Evolutionary conservation across 1,284 basidiomycete species (phyloP).

Genomic region (Boletus semigastroideus): DNA sequence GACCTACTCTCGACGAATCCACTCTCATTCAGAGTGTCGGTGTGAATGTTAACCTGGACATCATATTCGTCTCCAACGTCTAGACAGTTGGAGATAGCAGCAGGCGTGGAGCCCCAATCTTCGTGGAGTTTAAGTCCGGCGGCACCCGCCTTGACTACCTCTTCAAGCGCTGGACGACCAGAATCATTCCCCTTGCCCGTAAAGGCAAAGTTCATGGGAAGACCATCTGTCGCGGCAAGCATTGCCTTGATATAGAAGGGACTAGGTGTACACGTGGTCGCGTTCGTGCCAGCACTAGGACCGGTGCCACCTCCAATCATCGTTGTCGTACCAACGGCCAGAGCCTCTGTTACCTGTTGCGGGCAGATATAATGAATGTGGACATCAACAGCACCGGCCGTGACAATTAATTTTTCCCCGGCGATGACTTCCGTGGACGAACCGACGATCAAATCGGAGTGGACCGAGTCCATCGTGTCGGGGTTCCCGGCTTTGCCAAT

Average conservation of each 20-base stretch:
- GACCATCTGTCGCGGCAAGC: slow-evolving; percentile 84
- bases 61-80: slow-evolving; percentile 91
- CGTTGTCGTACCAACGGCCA: slow-evolving; percentile 78
- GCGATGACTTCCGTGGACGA: slow-evolving; percentile 93
- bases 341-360: slow-evolving; percentile 78
- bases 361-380: slow-evolving; percentile 96
- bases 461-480: slow-evolving; percentile 86
- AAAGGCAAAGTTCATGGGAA: slow-evolving; percentile 92
- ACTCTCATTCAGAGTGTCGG: slow-evolving; percentile 94
- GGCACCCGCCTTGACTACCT: slow-evolving; percentile 87
- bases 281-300: slow-evolving; percentile 86
- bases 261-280: slow-evolving; percentile 91
- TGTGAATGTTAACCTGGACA: slow-evolving; percentile 97
- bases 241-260: slow-evolving; percentile 86
- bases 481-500: slow-evolving; percentile 98
- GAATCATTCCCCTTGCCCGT: slow-evolving; percentile 96
- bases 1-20: slow-evolving; percentile 85
- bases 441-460: slow-evolving; percentile 76
- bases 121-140: slow-evolving; percentile 95
- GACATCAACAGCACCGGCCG: slow-evolving; percentile 90
- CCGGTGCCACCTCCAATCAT: slow-evolving; percentile 94
- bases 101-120: slow-evolving; percentile 96
- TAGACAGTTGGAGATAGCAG: slow-evolving; percentile 77
- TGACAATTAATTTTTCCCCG: slow-evolving; percentile 91
- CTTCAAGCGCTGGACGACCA: slow-evolving; percentile 69